phyloP scores from a whole-genome alignment of 208 protist species.

The Leishmania aethiopica region DNA sequence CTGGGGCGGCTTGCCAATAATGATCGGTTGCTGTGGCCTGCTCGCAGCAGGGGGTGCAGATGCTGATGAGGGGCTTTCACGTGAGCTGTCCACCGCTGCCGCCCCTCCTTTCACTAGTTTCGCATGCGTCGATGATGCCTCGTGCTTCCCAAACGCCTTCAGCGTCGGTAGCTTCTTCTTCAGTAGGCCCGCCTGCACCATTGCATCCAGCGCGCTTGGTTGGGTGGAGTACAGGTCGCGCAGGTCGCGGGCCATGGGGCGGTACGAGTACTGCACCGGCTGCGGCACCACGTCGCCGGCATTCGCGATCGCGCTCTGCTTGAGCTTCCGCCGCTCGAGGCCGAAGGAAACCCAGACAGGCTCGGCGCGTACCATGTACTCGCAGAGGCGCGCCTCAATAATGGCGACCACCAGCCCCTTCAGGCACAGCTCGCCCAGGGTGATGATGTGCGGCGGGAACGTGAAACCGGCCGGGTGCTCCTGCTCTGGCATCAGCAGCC shows the following conservation, averaged over 20 bases:
- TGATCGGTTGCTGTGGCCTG: background rate
- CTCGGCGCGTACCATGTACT: constrained; percentile 92
- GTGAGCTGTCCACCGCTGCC: no score
- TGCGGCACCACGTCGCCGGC: constrained; percentile 60
- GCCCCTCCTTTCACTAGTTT: background rate
- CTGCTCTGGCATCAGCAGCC: constrained; percentile 74
- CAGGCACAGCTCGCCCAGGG: constrained; percentile 79
- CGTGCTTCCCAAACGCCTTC: constrained; percentile 2
- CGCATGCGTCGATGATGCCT: background rate
- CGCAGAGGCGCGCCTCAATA: constrained; percentile 74
- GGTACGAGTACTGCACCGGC: constrained; percentile 66
- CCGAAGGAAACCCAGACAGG: constrained; percentile 84
- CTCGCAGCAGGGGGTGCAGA: background rate
- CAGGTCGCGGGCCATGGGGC: constrained; percentile 56
- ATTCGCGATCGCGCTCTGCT: constrained; percentile 39
- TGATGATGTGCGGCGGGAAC: constrained; percentile 77
- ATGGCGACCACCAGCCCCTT: constrained; percentile 86
- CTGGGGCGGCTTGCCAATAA: background rate
- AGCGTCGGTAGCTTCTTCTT: constrained; percentile 27
- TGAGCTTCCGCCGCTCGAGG: constrained; percentile 71
- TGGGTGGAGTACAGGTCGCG: constrained; percentile 65
- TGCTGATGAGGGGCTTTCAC: background rate
- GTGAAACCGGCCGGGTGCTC: constrained; percentile 81
- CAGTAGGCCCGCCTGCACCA: constrained; percentile 22
- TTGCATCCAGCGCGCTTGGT: constrained; percentile 26